A percentile compares a stretch with the other conserved stretches of the same genome.
phyloP scores from a whole-genome alignment of 2,329 filamentous ascomycete species.

The Aspergillus amoenus region DNA sequence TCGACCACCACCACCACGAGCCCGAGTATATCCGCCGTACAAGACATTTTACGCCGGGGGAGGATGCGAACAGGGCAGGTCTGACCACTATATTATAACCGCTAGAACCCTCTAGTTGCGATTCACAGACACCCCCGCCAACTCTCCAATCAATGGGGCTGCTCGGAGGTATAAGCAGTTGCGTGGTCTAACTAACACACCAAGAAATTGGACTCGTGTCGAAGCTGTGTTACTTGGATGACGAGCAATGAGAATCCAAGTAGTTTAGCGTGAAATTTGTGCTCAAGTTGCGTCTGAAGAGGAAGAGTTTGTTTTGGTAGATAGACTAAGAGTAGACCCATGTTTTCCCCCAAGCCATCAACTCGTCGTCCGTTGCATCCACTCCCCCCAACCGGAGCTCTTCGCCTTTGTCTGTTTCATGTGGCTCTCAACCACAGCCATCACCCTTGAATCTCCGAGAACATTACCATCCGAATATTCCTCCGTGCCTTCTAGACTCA shows the following conservation, averaged over 20 bases:
- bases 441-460: not conserved
- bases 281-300: too few species aligned
- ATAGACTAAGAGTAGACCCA: not conserved
- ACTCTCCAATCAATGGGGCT: too few species aligned
- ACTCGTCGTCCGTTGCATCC: not conserved
- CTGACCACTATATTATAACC: too few species aligned
- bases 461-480: not conserved
- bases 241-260: too few species aligned
- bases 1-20: too few species aligned
- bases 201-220: not conserved
- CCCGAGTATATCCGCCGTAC: too few species aligned
- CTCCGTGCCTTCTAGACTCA: not conserved
- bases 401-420: not conserved
- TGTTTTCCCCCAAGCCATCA: not conserved
- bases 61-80: too few species aligned
- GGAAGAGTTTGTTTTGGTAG: not conserved
- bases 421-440: not conserved
- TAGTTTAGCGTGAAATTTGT: too few species aligned
- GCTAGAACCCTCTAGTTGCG: too few species aligned
- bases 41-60: too few species aligned
- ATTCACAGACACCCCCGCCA: too few species aligned
- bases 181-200: not conserved
- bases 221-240: not conserved
- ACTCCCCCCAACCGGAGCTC: not conserved
- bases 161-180: too few species aligned